phyloP scores from a whole-genome alignment of 768 basidiomycete species.

The Leccinum aurantiacum region DNA sequence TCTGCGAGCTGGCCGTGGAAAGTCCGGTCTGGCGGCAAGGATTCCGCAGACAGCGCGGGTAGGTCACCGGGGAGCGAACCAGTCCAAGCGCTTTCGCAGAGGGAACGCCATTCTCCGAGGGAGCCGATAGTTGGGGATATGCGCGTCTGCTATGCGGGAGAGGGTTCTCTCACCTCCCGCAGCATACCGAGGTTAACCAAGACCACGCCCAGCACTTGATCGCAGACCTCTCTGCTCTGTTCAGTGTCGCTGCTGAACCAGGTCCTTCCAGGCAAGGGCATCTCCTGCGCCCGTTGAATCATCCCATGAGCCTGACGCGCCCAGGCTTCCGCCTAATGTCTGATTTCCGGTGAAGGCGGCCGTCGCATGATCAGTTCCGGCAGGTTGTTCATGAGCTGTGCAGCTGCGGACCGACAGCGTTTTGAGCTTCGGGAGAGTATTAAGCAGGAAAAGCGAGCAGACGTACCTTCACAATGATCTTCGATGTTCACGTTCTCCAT shows the following conservation, averaged over 20 bases:
- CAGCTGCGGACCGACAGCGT: constrained; percentile 30
- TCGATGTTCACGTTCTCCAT: constrained; percentile 35
- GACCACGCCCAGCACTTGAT: constrained; percentile 53
- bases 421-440: neutral
- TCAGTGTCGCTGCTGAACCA: constrained; percentile 26
- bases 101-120: too few relatives aligned
- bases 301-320: constrained; percentile 48
- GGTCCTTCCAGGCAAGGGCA: constrained; percentile 15
- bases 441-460: neutral
- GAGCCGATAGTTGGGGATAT: too few relatives aligned
- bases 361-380: constrained; percentile 41
- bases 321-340: constrained; percentile 59
- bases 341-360: constrained; percentile 36
- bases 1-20: too few relatives aligned
- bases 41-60: too few relatives aligned
- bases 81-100: too few relatives aligned
- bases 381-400: constrained; percentile 51
- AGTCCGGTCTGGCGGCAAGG: too few relatives aligned
- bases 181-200: constrained; percentile 63
- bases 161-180: constrained; percentile 42
- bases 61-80: too few relatives aligned
- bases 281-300: constrained; percentile 29
- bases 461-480: constrained; percentile 60
- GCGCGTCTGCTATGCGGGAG: too few relatives aligned
- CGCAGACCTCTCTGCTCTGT: constrained; percentile 42